These are phyloP conservation scores for Lasiodiplodia sp. DNA, from an alignment of 2,329 filamentous ascomycete species.

Conservation along the genomic window DNA sequence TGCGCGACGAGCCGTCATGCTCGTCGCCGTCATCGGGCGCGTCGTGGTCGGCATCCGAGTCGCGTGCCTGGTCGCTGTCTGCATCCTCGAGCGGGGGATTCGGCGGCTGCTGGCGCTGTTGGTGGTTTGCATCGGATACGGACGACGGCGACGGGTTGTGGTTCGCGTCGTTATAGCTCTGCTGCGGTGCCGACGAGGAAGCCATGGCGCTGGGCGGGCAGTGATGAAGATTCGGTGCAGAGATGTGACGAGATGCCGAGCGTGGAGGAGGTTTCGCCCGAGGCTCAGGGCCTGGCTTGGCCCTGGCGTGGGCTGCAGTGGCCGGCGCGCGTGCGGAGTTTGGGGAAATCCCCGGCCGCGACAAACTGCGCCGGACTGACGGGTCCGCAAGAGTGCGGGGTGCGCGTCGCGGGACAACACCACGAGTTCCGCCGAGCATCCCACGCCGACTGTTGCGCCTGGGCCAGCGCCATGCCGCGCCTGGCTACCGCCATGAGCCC, in stretches of 20 bases:
- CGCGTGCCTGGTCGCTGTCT: conserved; percentile 38
- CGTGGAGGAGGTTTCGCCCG: conserved; percentile 24
- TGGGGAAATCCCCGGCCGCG: neutral
- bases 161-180: conserved; percentile 2
- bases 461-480: conserved; percentile 6
- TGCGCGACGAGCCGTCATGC: conserved; percentile 40
- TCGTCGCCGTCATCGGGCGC: conserved; percentile 35
- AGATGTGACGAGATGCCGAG: conserved; percentile 27
- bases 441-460: neutral
- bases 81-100: conserved; percentile 41
- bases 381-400: conserved; percentile 1
- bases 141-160: conserved; percentile 15
- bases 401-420: conserved; percentile 7
- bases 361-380: neutral
- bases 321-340: neutral
- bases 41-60: conserved; percentile 42
- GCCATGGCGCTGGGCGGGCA: conserved; percentile 8
- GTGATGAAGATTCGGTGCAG: conserved; percentile 20
- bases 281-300: conserved; percentile 1
- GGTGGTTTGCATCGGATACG: neutral
- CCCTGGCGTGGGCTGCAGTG: neutral
- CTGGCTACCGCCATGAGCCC: neutral
- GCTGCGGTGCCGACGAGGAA: neutral
- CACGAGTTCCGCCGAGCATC: conserved; percentile 21
- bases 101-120: conserved; percentile 26